Conservation (phyloP, 192 early-diverging fungal species). For the Umbelopsis isabellina region DNA sequence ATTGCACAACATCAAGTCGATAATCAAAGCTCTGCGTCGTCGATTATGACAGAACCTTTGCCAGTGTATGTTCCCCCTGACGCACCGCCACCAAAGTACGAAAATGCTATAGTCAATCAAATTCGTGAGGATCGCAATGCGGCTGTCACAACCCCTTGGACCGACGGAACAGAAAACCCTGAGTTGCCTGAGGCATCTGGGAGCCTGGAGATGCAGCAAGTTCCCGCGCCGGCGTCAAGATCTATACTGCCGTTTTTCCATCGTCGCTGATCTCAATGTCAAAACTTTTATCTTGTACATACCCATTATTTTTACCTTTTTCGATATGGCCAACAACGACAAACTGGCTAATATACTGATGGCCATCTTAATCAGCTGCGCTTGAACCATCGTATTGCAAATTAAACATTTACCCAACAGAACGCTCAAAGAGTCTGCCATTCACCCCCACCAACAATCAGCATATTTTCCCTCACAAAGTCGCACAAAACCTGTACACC, state of each 20-base stretch:
- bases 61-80: constrained; percentile 14
- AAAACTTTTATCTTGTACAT: constrained; percentile 7
- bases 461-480: background rate
- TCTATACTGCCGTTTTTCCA: background rate
- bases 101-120: constrained; percentile 19
- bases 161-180: background rate
- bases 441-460: background rate
- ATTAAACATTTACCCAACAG: too few species aligned
- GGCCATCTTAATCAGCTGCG: background rate
- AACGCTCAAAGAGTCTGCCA: background rate
- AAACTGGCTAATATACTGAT: too few species aligned
- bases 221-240: background rate
- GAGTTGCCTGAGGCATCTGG: background rate
- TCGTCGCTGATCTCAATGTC: background rate
- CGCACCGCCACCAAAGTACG: constrained; percentile 21
- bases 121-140: constrained; percentile 1
- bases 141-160: background rate
- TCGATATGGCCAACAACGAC: too few species aligned
- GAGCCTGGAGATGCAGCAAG: background rate
- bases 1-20: background rate
- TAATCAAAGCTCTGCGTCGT: constrained; percentile 19
- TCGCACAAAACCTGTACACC: too few species aligned
- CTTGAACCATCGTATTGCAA: too few species aligned
- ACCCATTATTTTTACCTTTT: background rate
- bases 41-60: constrained; percentile 17